Percentiles rank a stretch among this genome's conserved stretches.
Conservation (phyloP, 352 stramenopile genomes). For the Hyaloperonospora arabidopsidis region DNA sequence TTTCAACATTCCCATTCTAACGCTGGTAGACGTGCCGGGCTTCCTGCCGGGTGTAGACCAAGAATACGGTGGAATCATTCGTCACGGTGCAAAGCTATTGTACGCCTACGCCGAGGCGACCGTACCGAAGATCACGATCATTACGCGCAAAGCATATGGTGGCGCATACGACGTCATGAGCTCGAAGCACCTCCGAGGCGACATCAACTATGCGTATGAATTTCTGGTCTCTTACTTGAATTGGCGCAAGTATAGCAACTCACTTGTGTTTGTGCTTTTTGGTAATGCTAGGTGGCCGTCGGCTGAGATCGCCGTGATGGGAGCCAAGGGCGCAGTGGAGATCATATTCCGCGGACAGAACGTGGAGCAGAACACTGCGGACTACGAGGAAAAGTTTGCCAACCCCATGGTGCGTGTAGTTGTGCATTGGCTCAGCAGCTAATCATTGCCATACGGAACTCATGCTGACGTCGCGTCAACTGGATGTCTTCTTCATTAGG, state of each 20-base stretch:
- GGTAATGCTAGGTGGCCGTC: conserved; percentile 47
- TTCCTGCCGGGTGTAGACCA: conserved; percentile 96
- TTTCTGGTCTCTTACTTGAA: conserved; percentile 8
- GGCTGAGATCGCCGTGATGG: conserved; percentile 87
- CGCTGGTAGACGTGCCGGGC: conserved; percentile 97
- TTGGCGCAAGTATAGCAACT: conserved; percentile 10
- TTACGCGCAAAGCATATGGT: conserved; percentile 97
- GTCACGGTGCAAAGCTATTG: conserved; percentile 94
- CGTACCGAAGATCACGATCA: conserved; percentile 98
- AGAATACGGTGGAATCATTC: conserved; percentile 90
- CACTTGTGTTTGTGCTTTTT: conserved; percentile 9
- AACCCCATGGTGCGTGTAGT: conserved; percentile 85
- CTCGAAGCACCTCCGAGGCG: conserved; percentile 95
- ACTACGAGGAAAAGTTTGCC: conserved; percentile 94
- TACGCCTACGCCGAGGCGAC: conserved; percentile 97
- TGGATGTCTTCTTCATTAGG: conserved; percentile 20
- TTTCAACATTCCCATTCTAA: conserved; percentile 98
- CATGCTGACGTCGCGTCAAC: background rate
- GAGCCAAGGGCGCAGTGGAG: conserved; percentile 93
- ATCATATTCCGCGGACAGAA: conserved; percentile 97
- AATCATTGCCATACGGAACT: conserved; percentile 10
- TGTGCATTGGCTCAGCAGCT: conserved; percentile 3
- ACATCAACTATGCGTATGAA: conserved; percentile 93
- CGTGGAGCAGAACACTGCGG: conserved; percentile 90
- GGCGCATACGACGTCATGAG: conserved; percentile 98